Percentiles rank a stretch among this genome's conserved stretches.
Evolutionary conservation across 2,329 filamentous ascomycete species (phyloP).

Genomic region (Cladosporium velox): DNA sequence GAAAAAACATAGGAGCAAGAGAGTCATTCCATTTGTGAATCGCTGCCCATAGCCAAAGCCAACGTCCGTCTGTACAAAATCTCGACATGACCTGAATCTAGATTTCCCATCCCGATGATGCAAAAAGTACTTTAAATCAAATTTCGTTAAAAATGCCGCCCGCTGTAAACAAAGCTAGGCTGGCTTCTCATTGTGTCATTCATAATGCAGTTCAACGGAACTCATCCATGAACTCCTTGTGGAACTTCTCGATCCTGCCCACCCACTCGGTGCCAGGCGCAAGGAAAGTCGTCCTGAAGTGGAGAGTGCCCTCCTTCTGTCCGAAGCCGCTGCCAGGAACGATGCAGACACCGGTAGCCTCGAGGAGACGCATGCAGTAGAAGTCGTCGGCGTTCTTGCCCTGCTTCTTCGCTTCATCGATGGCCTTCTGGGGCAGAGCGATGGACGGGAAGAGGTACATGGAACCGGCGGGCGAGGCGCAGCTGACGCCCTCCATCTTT

Average conservation of each 20-base stretch:
- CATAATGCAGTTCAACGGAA: constrained; percentile 49
- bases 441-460: constrained; percentile 99
- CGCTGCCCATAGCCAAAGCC: background rate
- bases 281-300: constrained; percentile 96
- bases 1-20: background rate
- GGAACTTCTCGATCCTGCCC: constrained; percentile 82
- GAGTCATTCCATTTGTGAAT: background rate
- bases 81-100: background rate
- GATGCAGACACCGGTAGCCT: constrained; percentile 91
- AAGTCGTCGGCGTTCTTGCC: constrained; percentile 83
- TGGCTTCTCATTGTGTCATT: background rate
- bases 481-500: constrained; percentile 94
- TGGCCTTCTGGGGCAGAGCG: constrained; percentile 71
- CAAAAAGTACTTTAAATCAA: background rate
- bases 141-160: background rate
- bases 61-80: background rate
- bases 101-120: background rate
- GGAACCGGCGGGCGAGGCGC: constrained; percentile 83
- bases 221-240: constrained; percentile 86
- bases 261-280: constrained; percentile 97
- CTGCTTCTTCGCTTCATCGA: constrained; percentile 72
- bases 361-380: constrained; percentile 87
- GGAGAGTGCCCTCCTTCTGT: constrained; percentile 84
- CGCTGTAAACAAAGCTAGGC: background rate
- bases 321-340: constrained; percentile 92